Percentiles rank a stretch among this genome's conserved stretches.
Evolutionary conservation across 805 yeast species (phyloP).

Genomic region (Pichia ethanolica): DNA sequence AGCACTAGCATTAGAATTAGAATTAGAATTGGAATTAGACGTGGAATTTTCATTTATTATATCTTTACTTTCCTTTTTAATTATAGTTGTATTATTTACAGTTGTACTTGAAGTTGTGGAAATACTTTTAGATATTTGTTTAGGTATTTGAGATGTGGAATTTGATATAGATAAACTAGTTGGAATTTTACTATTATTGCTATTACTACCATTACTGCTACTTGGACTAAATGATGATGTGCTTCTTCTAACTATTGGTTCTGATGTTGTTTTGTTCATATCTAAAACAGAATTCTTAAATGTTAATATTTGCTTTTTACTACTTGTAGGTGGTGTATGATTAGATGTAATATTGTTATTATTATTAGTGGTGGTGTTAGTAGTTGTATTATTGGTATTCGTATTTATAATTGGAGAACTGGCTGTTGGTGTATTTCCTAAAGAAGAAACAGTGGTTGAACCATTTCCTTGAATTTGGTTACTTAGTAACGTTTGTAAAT

Average conservation of each 20-base stretch:
- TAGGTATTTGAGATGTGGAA: background rate
- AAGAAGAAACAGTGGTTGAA: too few species aligned
- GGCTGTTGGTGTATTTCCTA: too few species aligned
- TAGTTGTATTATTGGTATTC: background rate
- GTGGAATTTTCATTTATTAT: background rate
- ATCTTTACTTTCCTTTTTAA: background rate
- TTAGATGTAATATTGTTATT: background rate
- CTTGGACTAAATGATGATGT: background rate
- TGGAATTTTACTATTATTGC: background rate
- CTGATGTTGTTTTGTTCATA: conserved; percentile 1
- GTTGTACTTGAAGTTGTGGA: too few species aligned
- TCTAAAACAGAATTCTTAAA: conserved; percentile 9
- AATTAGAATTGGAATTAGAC: background rate
- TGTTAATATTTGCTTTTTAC: background rate
- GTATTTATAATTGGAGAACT: background rate
- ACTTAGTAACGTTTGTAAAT: background rate
- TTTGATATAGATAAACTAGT: background rate
- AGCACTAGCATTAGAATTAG: background rate
- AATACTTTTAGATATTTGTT: too few species aligned
- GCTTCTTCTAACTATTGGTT: background rate
- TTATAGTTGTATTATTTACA: too few species aligned
- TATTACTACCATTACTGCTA: too few species aligned
- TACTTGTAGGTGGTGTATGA: background rate
- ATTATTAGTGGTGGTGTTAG: background rate
- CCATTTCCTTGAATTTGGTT: background rate